Base-by-base conservation (phyloP, 2,329 filamentous ascomycete species). In the Lasiodiplodia sp. region DNA sequence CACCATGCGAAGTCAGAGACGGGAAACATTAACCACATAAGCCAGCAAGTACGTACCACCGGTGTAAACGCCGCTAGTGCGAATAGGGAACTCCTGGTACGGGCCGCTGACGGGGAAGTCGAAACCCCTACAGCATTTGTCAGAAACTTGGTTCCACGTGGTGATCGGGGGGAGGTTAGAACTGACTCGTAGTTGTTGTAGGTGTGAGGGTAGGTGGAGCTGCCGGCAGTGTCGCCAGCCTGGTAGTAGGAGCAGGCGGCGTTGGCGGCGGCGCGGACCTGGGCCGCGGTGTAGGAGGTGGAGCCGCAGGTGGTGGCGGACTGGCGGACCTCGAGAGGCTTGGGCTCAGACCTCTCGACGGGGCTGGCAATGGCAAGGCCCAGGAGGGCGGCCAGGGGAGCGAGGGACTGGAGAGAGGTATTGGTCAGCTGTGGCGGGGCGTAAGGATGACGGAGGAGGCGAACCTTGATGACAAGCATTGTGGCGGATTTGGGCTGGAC, bases 71-170 rank as follows among this genome's bases (percentile, higher is more conserved):
- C 83, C 84, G 34, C 78, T 81, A 16, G 76, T 79, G 74, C 86
- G 71, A 66, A 91, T 82, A 1, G 89, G 89, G 76, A 90, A 91
- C 77, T 91, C 89, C 70, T 89, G 85, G 75, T 87, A 91, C 0
- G 88, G 87, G 0, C 86, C 87, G 3, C 75, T 71, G 5, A 89
- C 84, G 12, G 80, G 72, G 76, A 91, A 90, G 51, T 81, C 78
- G 75, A 91, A 90, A 21, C 86, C 87, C 74, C 44, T 47, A 4
- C 18, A 21, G 28, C 8, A n/a, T 52, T n/a, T 4, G 11, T 34
- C 53, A 56, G 44, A 47, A 47, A 10, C 3, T n/a, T 11, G 8
- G 18, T 7, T 3, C 1, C n/a, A 21, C 2, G 4, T 0, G 18
- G 21, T 10, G 44, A 47, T 47, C 11, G 7, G 44, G 44, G 2